phyloP scores from a whole-genome alignment of 2,329 filamentous ascomycete genomes.

The Diaporthe ilicicola region DNA sequence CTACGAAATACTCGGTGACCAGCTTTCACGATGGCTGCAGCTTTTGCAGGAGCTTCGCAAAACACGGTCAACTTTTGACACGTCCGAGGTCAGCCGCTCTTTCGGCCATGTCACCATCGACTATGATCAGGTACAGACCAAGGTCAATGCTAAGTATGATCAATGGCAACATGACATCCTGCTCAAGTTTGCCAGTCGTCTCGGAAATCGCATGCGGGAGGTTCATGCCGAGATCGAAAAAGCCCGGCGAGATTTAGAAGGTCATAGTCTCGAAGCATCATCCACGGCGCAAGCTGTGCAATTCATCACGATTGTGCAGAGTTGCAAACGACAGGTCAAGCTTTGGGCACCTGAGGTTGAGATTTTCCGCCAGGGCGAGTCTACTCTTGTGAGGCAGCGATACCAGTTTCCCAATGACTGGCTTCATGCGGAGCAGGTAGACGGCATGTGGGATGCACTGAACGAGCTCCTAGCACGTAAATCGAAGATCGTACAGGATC shows the following conservation, averaged over 20 bases:
- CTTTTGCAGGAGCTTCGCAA: conserved; percentile 97
- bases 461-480: conserved; percentile 93
- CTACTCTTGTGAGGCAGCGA: conserved; percentile 87
- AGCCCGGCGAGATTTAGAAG: conserved; percentile 88
- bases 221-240: conserved; percentile 92
- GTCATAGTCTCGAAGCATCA: conserved; percentile 89
- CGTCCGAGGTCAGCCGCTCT: conserved; percentile 88
- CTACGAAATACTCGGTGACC: conserved; percentile 89
- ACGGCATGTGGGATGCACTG: conserved; percentile 93
- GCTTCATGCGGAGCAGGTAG: conserved; percentile 95
- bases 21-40: conserved; percentile 92
- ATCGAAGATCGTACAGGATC: conserved; percentile 93
- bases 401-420: conserved; percentile 95
- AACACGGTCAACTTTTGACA: conserved; percentile 95
- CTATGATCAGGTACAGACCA: conserved; percentile 98
- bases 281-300: conserved; percentile 97
- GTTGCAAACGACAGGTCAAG: conserved; percentile 92
- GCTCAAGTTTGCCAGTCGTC: conserved; percentile 87
- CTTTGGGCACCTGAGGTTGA: conserved; percentile 96
- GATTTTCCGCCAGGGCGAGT: conserved; percentile 94
- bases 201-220: conserved; percentile 90
- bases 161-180: conserved; percentile 99
- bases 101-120: conserved; percentile 97
- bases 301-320: conserved; percentile 98
- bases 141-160: conserved; percentile 99